Base-by-base conservation (phyloP, 257 asterid species). In the Anisodus acutangulus region DNA sequence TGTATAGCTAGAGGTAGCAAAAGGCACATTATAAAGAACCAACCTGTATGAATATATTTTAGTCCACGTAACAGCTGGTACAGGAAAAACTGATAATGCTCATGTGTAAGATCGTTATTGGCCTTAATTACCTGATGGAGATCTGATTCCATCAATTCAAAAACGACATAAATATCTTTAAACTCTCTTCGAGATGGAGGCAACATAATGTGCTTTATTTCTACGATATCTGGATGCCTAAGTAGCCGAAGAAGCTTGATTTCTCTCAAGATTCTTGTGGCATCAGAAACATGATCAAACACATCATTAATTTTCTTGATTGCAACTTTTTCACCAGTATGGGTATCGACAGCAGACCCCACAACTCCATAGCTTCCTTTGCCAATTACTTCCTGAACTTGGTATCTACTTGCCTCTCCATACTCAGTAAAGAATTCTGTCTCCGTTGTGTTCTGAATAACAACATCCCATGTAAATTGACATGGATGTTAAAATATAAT, bases 301-400 rank as follows among this genome's bases (percentile, higher is more conserved):
- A 96, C 99, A 76, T 96, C 99, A 85, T 94, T 93, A 78, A 94
- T 96, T 93, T 96, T 96, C 89, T 96, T 96, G 84, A 96, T 96
- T n/a, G 99, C 99, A 85, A 95, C 97, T 72, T 87, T 91, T 85
- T 95, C 99, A 80, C 98, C 98, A 0, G 97, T 92, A 83, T 96
- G 97, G 49, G 97, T 88, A 85, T 96, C 99, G 47, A 90, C 69
- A 11, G 98, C 99, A 78, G 99, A 91, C 60, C 94, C 98, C 82
- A 96, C 99, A 85, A 96, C 95, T 63, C 99, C 99, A 69, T 94
- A 96, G 86, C 99, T 95, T 87, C 99, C 99, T 90, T 95, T 95
- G 51, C 99, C 99, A 22, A 95, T 84, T 59, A 95, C 98, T 91
- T 96, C 98, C 90, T 94, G 98, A 84, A 96, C 95, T 88, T 94